Conservation (phyloP, 1,139 yeast species). For the Sporopachydermia cereana region DNA sequence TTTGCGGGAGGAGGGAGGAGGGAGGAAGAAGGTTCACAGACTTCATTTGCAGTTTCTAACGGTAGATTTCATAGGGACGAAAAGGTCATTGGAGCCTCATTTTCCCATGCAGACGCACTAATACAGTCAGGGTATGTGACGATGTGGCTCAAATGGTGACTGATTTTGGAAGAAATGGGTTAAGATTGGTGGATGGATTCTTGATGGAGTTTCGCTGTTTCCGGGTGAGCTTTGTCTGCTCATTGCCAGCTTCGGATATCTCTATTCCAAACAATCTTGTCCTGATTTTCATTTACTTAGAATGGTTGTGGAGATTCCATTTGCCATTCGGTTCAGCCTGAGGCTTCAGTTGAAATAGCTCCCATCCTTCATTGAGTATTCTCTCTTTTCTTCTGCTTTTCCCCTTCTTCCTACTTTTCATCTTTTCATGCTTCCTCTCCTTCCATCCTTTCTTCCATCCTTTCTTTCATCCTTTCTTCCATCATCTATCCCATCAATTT, state of each 20-base stretch:
- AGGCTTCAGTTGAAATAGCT: no score
- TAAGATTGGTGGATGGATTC: no score
- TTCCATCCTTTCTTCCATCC: not conserved
- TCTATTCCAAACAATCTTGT: no score
- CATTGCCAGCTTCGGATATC: no score
- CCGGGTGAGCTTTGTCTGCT: no score
- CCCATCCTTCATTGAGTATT: no score
- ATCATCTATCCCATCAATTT: not conserved
- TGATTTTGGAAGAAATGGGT: no score
- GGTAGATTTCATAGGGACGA: slow-evolving; percentile 22
- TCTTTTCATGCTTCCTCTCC: not conserved
- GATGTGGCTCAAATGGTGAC: not conserved
- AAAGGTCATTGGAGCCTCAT: slow-evolving; percentile 31
- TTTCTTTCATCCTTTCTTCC: not conserved
- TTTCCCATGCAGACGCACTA: slow-evolving; percentile 27
- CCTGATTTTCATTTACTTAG: no score
- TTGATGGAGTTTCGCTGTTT: no score
- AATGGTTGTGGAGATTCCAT: no score
- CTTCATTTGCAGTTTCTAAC: slow-evolving; percentile 9
- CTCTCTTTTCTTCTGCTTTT: not conserved
- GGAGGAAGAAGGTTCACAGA: slow-evolving; percentile 9
- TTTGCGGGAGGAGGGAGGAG: no score
- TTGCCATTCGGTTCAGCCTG: no score
- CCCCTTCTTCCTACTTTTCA: not conserved
- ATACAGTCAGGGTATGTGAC: slow-evolving; percentile 2